Evolutionary conservation across 306 rosid species (phyloP).

Genomic region (Vigna angularis): DNA sequence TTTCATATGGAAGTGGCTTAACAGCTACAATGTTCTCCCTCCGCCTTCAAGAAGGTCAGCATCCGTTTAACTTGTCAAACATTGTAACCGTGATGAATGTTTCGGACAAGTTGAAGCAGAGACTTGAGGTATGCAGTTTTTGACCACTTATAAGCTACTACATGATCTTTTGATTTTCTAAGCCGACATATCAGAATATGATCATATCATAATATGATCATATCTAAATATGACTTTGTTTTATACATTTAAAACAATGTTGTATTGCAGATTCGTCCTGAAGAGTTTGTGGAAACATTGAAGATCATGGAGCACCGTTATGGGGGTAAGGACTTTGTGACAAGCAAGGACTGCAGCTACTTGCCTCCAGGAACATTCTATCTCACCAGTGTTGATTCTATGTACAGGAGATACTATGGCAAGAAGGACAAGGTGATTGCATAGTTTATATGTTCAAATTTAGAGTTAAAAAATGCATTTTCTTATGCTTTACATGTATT

Average conservation of each 20-base stretch:
- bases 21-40: conserved; percentile 86
- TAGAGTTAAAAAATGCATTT: neutral
- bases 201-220: too few species aligned
- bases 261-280: conserved; percentile 64
- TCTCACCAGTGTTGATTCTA: conserved; percentile 84
- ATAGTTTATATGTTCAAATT: conserved; percentile 17
- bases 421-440: conserved; percentile 46
- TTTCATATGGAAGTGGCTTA: conserved; percentile 89
- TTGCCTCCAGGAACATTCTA: conserved; percentile 77
- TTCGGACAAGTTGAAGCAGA: conserved; percentile 73
- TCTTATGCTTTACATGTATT: conserved; percentile 14
- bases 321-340: conserved; percentile 82
- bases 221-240: too few species aligned
- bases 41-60: conserved; percentile 58
- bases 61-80: conserved; percentile 76
- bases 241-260: neutral
- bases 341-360: conserved; percentile 69
- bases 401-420: conserved; percentile 78
- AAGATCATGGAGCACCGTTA: conserved; percentile 90
- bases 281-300: conserved; percentile 70
- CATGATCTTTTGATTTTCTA: too few species aligned
- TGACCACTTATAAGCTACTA: neutral
- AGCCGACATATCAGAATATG: too few species aligned
- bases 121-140: conserved; percentile 68
- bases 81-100: conserved; percentile 69